Percentiles rank a stretch among this genome's conserved stretches.
Evolutionary conservation across 108 stramenopile genomes (phyloP).

Genomic region (Fragilaria radians): DNA sequence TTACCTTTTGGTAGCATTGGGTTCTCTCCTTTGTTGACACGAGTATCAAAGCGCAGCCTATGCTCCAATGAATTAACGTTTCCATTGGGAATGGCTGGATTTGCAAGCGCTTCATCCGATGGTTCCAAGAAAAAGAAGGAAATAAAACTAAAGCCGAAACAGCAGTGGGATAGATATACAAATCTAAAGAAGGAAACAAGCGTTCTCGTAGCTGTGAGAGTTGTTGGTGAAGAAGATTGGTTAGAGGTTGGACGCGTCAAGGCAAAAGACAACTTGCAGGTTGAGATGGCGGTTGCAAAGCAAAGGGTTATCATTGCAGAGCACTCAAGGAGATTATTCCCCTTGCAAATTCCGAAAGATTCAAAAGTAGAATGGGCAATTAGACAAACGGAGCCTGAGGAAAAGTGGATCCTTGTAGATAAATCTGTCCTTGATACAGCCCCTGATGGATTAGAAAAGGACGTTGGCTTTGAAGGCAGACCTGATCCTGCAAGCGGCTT

Average conservation of each 20-base stretch:
- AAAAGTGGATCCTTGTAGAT: slow-evolving; percentile 55
- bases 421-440: slow-evolving; percentile 33
- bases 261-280: slow-evolving; percentile 39
- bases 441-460: slow-evolving; percentile 55
- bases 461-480: slow-evolving; percentile 77
- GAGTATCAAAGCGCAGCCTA: too few relatives aligned
- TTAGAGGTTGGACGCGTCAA: slow-evolving; percentile 60
- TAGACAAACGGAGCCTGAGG: slow-evolving; percentile 14
- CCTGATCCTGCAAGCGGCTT: slow-evolving; percentile 57
- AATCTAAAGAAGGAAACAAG: slow-evolving; percentile 42
- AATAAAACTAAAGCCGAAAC: slow-evolving; percentile 30
- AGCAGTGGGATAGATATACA: slow-evolving; percentile 70
- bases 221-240: slow-evolving; percentile 42
- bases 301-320: slow-evolving; percentile 75
- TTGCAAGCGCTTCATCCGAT: background rate
- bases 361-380: slow-evolving; percentile 64
- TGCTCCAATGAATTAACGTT: too few relatives aligned
- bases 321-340: slow-evolving; percentile 66
- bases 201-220: slow-evolving; percentile 47
- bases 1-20: too few relatives aligned
- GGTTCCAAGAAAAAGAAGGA: slow-evolving; percentile 7
- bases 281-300: slow-evolving; percentile 44
- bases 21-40: too few relatives aligned
- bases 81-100: too few relatives aligned
- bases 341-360: slow-evolving; percentile 54